These are phyloP conservation scores for Lichtheimia ramosa DNA, from an alignment of 371 early-diverging fungal genomes.

Conservation along the genomic window DNA sequence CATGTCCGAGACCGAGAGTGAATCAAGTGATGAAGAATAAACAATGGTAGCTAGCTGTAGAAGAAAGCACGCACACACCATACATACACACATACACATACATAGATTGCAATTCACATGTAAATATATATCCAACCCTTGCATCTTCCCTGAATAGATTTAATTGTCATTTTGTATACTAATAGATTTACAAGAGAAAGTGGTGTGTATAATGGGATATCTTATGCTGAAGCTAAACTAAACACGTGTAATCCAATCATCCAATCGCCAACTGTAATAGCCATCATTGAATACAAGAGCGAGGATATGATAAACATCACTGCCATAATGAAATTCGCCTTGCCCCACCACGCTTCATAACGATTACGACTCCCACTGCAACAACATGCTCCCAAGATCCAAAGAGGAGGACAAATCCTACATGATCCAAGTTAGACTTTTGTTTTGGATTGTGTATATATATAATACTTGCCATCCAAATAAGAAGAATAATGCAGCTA, in stretches of 20 bases:
- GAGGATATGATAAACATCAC: conserved; percentile 18
- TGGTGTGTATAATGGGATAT: too few relatives aligned
- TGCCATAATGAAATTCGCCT: conserved; percentile 21
- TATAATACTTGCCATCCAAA: conserved; percentile 22
- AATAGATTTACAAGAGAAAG: too few relatives aligned
- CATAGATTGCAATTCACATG: background rate
- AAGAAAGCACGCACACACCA: too few relatives aligned
- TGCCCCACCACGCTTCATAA: conserved; percentile 28
- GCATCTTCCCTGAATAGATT: background rate
- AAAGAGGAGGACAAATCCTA: conserved; percentile 24
- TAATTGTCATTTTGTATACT: too few relatives aligned
- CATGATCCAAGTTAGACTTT: too few relatives aligned
- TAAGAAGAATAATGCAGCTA: conserved; percentile 23
- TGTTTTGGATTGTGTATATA: too few relatives aligned
- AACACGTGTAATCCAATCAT: conserved; percentile 10
- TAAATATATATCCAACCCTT: background rate
- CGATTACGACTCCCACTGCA: conserved; percentile 23
- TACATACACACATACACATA: background rate
- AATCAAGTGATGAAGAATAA: conserved; percentile 30
- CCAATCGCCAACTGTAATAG: conserved; percentile 23
- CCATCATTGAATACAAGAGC: conserved; percentile 17
- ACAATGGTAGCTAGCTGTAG: background rate
- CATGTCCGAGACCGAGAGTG: conserved; percentile 33
- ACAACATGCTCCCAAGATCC: conserved; percentile 28
- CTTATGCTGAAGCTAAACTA: conserved; percentile 1